Conservation (phyloP, 106 monocot species). For the Dendrobium huoshanense region DNA sequence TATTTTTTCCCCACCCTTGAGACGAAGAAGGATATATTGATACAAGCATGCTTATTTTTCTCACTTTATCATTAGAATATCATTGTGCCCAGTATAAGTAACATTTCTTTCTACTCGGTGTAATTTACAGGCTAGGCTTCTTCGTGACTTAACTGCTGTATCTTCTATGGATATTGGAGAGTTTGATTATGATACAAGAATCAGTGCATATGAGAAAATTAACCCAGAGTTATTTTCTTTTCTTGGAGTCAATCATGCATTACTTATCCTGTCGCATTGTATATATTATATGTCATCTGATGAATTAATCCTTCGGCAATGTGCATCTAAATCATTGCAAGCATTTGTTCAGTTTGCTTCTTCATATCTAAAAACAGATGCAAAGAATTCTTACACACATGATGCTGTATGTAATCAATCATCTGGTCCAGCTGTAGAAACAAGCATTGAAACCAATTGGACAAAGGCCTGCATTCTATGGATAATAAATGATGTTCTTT, state of each 20-base stretch:
- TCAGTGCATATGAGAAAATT: conserved; percentile 55
- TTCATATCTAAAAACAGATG: not conserved
- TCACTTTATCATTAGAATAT: not conserved
- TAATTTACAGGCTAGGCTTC: conserved; percentile 50
- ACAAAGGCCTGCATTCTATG: conserved; percentile 44
- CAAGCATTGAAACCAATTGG: conserved; percentile 14
- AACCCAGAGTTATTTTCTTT: conserved; percentile 37
- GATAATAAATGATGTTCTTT: conserved; percentile 41
- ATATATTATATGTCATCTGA: conserved; percentile 79
- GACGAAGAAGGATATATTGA: not conserved
- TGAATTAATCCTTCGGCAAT: conserved; percentile 71
- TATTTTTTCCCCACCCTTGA: not conserved
- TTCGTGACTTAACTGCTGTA: conserved; percentile 68
- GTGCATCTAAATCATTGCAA: conserved; percentile 64
- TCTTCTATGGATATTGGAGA: conserved; percentile 65
- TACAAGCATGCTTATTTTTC: not conserved
- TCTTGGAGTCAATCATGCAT: conserved; percentile 44
- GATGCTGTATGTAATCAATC: not conserved
- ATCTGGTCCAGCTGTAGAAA: not conserved
- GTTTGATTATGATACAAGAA: conserved; percentile 82
- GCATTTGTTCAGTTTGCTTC: conserved; percentile 67
- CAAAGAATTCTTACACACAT: not conserved
- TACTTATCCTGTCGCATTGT: conserved; percentile 71
- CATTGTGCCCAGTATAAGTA: not conserved
- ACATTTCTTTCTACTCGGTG: not conserved